Conservation (phyloP, 352 stramenopile genomes). For the Phytophthora multivora region DNA sequence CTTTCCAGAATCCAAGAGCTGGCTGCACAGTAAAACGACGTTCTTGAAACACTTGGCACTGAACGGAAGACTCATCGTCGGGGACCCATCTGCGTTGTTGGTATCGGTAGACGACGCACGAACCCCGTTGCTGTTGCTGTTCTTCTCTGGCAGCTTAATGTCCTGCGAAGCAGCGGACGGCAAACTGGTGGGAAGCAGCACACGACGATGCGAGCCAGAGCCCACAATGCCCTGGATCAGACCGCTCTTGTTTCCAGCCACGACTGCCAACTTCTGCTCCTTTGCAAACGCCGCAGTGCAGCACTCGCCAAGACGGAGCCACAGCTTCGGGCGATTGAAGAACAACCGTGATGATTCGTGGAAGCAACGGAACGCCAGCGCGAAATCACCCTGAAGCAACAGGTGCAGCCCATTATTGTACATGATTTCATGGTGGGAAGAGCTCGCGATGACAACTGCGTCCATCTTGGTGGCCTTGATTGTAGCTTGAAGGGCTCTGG, state of each 20-base stretch:
- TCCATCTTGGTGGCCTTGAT: conserved; percentile 61
- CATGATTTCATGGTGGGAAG: conserved; percentile 87
- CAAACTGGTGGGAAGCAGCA: conserved; percentile 77
- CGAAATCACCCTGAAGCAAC: conserved; percentile 82
- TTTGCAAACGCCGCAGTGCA: conserved; percentile 86
- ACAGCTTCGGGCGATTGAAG: conserved; percentile 92
- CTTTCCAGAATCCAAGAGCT: conserved; percentile 57
- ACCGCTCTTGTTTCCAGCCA: conserved; percentile 80
- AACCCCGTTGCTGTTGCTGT: conserved; percentile 43
- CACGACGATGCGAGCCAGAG: conserved; percentile 76
- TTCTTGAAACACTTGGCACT: conserved; percentile 91
- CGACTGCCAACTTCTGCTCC: conserved; percentile 59
- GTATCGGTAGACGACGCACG: conserved; percentile 29
- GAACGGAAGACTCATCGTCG: conserved; percentile 87
- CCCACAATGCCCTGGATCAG: conserved; percentile 83
- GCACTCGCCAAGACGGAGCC: conserved; percentile 92
- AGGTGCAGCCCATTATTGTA: conserved; percentile 94
- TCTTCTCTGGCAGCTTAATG: conserved; percentile 73
- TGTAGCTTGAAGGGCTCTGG: conserved; percentile 75
- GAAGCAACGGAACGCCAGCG: conserved; percentile 90
- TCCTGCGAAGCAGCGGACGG: conserved; percentile 62
- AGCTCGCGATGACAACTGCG: conserved; percentile 66
- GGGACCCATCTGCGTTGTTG: conserved; percentile 43
- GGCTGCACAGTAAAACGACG: conserved; percentile 80
- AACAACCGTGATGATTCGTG: conserved; percentile 87